A percentile compares a stretch with the other conserved stretches of the same genome.
These are phyloP conservation scores for Cystobasidium sp. DNA, from an alignment of 1,284 basidiomycete species.

Conservation along the genomic window DNA sequence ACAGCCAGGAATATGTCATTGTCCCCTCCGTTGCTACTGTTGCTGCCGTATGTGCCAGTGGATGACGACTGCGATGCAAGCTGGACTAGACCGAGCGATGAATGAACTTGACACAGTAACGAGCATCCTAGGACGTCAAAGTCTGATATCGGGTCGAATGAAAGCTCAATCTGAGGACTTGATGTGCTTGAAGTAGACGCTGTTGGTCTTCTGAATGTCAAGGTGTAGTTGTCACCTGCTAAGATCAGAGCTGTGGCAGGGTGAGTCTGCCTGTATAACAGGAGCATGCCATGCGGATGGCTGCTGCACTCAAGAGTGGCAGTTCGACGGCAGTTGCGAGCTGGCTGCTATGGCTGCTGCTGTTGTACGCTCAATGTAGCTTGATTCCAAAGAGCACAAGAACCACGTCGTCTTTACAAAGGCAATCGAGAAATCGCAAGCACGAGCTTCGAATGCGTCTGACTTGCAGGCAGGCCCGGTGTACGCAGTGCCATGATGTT, in stretches of 20 bases:
- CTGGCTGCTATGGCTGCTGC: background rate
- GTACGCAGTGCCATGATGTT: too few relatives aligned
- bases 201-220: conserved; percentile 7
- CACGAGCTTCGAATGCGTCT: background rate
- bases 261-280: conserved; percentile 18
- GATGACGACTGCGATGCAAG: conserved; percentile 14
- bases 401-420: background rate
- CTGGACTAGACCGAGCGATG: conserved; percentile 43
- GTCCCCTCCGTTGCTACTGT: conserved; percentile 64
- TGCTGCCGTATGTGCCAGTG: too few relatives aligned
- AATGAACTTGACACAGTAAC: conserved; percentile 19
- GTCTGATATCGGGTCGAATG: conserved; percentile 24
- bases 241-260: conserved; percentile 30
- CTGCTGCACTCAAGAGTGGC: background rate
- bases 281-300: conserved; percentile 19
- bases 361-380: background rate
- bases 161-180: conserved; percentile 31
- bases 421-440: background rate
- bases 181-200: background rate
- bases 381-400: background rate
- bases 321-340: background rate
- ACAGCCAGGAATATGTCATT: conserved; percentile 70
- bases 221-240: conserved; percentile 31
- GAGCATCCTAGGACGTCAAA: conserved; percentile 34
- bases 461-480: too few relatives aligned